Percentiles rank a stretch among this genome's conserved stretches.
These are phyloP conservation scores for Fraxinus sp. DNA, from an alignment of 305 asterid species.

Conservation along the genomic window DNA sequence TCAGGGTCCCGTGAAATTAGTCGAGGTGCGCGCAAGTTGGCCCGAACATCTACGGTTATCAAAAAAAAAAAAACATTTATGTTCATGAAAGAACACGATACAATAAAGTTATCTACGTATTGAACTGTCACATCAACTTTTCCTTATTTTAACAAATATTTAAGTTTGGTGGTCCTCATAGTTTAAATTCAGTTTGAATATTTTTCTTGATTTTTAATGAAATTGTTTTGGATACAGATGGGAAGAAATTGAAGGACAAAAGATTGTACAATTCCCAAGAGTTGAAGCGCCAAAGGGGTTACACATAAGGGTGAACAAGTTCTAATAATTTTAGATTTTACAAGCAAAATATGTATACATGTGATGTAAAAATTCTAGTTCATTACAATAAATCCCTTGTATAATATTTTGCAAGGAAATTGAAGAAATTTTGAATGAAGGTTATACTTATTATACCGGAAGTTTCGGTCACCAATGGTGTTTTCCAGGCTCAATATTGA, in stretches of 20 bases:
- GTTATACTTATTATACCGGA: background rate
- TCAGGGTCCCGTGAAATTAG: too few relatives aligned
- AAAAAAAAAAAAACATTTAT: background rate
- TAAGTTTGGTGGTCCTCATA: background rate
- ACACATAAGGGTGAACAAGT: slow-evolving; percentile 39
- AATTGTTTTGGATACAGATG: slow-evolving; percentile 32
- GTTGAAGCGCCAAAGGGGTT: slow-evolving; percentile 56
- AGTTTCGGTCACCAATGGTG: too few relatives aligned
- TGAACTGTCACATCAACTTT: background rate
- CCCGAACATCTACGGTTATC: too few relatives aligned
- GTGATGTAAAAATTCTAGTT: background rate
- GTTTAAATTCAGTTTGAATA: background rate
- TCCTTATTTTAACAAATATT: background rate
- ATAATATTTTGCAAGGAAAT: background rate
- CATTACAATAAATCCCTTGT: background rate
- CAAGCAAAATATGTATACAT: background rate
- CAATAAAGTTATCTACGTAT: background rate
- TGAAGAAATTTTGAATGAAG: background rate
- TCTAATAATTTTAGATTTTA: background rate
- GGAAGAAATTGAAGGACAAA: slow-evolving; percentile 52
- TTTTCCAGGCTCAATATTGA: too few relatives aligned
- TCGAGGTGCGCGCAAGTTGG: too few relatives aligned
- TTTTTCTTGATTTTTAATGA: background rate
- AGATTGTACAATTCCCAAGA: slow-evolving; percentile 48
- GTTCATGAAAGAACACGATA: background rate